Conservation (phyloP, 345 rosid genomes). For the Cardiospermum halicacabum region DNA sequence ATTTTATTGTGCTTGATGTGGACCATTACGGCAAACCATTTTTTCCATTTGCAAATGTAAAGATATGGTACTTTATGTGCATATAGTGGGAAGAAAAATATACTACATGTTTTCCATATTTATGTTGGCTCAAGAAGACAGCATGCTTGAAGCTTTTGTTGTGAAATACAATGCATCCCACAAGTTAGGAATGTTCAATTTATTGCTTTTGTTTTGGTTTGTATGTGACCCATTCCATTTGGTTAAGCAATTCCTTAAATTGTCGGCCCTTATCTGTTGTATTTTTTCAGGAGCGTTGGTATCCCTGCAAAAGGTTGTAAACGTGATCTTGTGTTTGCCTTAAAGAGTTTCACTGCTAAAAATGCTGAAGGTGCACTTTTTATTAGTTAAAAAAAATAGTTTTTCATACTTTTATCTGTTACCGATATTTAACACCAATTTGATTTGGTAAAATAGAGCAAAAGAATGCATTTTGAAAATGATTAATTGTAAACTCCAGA, state of each 20-base stretch:
- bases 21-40: background rate
- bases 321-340: constrained; percentile 61
- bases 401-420: constrained; percentile 10
- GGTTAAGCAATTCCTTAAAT: constrained; percentile 1
- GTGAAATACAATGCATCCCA: background rate
- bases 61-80: background rate
- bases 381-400: background rate
- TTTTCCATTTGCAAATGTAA: background rate
- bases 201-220: background rate
- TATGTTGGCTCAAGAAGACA: background rate
- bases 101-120: background rate
- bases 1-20: background rate
- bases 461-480: background rate
- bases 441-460: background rate
- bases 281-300: constrained; percentile 55
- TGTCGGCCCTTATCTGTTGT: constrained; percentile 15
- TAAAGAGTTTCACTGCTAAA: constrained; percentile 44
- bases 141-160: background rate
- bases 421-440: background rate
- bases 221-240: background rate
- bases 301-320: constrained; percentile 73
- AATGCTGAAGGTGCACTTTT: constrained; percentile 41
- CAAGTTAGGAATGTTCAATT: background rate
- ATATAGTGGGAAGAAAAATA: background rate
- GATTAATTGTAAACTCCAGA: background rate